Evolutionary conservation across 306 rosid species (phyloP), one percentile per base, ranked within the genome.

Genomic region (Pyrus communis): DNA sequence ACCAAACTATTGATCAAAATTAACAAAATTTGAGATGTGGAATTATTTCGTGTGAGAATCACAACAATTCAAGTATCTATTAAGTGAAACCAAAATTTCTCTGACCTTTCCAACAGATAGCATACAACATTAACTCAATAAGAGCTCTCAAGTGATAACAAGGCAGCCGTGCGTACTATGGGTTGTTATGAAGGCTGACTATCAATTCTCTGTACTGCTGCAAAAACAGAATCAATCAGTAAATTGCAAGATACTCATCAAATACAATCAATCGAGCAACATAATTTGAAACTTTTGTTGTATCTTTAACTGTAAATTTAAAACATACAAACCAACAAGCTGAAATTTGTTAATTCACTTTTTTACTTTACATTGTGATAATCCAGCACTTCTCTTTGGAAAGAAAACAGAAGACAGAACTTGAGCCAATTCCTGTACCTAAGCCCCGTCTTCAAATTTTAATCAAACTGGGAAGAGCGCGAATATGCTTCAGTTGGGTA

Each of bases 191-290:
- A 10, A 13, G 21, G 38, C 17, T 27, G 21, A 62, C 13, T 27
- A 80, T 76, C 61, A 40, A 82, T 38, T 57, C 74, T 88, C 76
- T 85, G 89, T 40, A 70, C 93, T 90, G 90, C 93, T 89, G 92
- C 63, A 84, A 65, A 30, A 61, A 40, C 14, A 76, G 64, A 45
- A 63, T 51, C 12, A 67, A 71, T 73, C 70, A 70, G 62, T 57
- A 42, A 69, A 27, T 66, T 71, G 57, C 31, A 30, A 7, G 58
- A 46, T n/a, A 58, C 55, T 21, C 30, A 40, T 21, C 43, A 30
- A 21, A 15, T 35, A 57, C 31, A 35, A 55, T 22, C 14, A 0
- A 71, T 19, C 23, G 5, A 31, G 62, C 19, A 46, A 4, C 54
- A 52, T 5, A 70, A 27, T 21, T 57, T n/a, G 27, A 57, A 57